Evolutionary conservation across 805 yeast genomes (phyloP).

Genomic region (Candida arabinofermentans): DNA sequence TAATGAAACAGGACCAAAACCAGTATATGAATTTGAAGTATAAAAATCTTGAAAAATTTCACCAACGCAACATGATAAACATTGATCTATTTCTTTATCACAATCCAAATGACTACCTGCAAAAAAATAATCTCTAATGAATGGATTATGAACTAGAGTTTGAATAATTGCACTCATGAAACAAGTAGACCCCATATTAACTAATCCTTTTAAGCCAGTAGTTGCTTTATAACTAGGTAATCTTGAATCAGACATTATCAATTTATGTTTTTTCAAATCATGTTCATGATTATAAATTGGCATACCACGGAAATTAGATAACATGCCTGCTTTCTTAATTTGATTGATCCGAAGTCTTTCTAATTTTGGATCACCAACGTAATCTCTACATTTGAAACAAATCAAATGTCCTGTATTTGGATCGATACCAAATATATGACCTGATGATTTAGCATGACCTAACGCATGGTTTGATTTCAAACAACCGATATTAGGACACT

Average conservation of each 20-base stretch:
- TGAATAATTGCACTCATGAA: constrained; percentile 94
- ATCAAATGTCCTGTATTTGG: constrained; percentile 62
- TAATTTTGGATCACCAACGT: constrained; percentile 56
- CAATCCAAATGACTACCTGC: constrained; percentile 68
- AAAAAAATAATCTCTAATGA: constrained; percentile 72
- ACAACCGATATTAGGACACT: constrained; percentile 77
- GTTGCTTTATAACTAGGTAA: constrained; percentile 51
- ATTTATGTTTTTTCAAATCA: constrained; percentile 18
- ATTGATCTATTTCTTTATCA: constrained; percentile 37
- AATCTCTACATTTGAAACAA: constrained; percentile 77
- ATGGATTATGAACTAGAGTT: constrained; percentile 85
- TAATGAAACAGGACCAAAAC: constrained; percentile 78
- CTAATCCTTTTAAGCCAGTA: constrained; percentile 82
- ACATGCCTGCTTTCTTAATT: constrained; percentile 18
- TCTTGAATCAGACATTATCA: constrained; percentile 32
- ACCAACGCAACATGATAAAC: constrained; percentile 85
- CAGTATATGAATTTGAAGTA: constrained; percentile 55
- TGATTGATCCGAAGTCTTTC: constrained; percentile 44
- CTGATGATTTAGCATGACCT: constrained; percentile 41
- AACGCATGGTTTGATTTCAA: constrained; percentile 45
- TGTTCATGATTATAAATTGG: constrained; percentile 29
- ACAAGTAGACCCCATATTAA: constrained; percentile 96
- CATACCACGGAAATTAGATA: constrained; percentile 27
- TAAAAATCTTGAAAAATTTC: constrained; percentile 72
- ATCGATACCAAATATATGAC: constrained; percentile 62